Base-by-base conservation (phyloP, 2,329 filamentous ascomycete species). In the Pseudogymnoascus sp. region DNA sequence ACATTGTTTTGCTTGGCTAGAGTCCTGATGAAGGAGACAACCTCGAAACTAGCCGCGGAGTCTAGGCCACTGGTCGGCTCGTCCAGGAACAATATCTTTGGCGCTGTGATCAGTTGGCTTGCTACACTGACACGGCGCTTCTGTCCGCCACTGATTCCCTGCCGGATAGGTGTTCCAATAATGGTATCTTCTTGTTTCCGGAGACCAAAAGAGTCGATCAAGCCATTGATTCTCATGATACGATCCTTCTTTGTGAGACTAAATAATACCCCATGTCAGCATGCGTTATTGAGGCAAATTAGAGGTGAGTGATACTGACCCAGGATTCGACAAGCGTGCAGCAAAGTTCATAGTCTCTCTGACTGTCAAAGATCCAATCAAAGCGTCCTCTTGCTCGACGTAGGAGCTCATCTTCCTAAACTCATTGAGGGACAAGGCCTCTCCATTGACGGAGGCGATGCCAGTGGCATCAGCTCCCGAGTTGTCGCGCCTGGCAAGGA, bases 301-400 rank as follows among this genome's bases (percentile, higher is more conserved):
- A n/a, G 41, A 23, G 58, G 29, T 33, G 29, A 23, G 14, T 41
- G 29, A 58, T 8, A 37, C 74, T 66, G 72, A 81, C 81, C 77
- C 78, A 0, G 81, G 70, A 67, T 86, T 66, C 64, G 84, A 74
- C 2, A 93, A 80, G 26, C 86, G 81, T 0, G 89, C 88, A 0
- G 89, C 86, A 72, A 93, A 93, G 65, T 84, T 77, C 63, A 94
- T 76, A 0, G 90, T 93, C 76, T 93, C 90, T 26, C 82, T 79
- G 10, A 92, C 88, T 0, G 90, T 93, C 66, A 93, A 77, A 0
- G 87, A 87, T 2, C 90, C 90, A 52, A 92, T 87, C n/a, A 93
- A 78, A 1, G 89, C 86, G 76, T 94, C 90, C 66, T 93, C 89
- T 71, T 94, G 90, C 76, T 94, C 90, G 16, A 93, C 90, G 69